These are phyloP conservation scores for Talaromyces stipitatus DNA, from an alignment of 495 filamentous ascomycete species.

Conservation along the genomic window DNA sequence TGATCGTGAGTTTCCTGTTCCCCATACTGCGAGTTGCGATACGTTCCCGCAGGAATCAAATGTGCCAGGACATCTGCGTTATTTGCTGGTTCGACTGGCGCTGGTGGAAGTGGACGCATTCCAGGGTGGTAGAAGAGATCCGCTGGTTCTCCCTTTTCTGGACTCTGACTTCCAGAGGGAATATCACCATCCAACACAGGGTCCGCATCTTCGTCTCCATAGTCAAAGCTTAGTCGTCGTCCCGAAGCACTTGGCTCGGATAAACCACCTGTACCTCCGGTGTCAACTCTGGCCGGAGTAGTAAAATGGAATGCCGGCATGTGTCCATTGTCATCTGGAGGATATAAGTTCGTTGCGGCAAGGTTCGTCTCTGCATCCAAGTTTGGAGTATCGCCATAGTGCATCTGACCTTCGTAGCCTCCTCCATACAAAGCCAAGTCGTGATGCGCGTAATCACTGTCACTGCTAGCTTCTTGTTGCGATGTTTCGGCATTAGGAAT, in stretches of 20 bases:
- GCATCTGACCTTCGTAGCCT: constrained; percentile 63
- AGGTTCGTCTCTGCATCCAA: constrained; percentile 16
- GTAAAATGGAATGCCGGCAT: constrained; percentile 50
- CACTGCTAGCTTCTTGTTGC: constrained; percentile 24
- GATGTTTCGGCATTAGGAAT: not conserved
- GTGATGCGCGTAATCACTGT: constrained; percentile 64
- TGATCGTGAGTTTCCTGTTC: constrained; percentile 31
- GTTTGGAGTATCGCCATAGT: constrained; percentile 56
- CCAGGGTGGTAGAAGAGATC: constrained; percentile 95
- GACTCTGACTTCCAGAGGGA: constrained; percentile 45
- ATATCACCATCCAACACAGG: constrained; percentile 37
- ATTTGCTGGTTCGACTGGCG: constrained; percentile 50
- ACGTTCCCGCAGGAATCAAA: constrained; percentile 51
- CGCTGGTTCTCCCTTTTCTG: constrained; percentile 58
- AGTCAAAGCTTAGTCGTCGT: constrained; percentile 81
- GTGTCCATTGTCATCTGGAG: constrained; percentile 25
- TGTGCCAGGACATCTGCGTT: constrained; percentile 37
- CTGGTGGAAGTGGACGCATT: constrained; percentile 73
- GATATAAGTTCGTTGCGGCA: not conserved
- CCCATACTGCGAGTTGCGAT: constrained; percentile 16
- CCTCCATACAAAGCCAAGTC: constrained; percentile 69
- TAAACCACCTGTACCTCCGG: constrained; percentile 77
- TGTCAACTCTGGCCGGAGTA: constrained; percentile 58
- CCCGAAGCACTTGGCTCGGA: constrained; percentile 58
- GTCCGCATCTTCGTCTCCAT: constrained; percentile 67